Percentiles rank a stretch among this genome's conserved stretches.
phyloP scores from a whole-genome alignment of 2,329 filamentous ascomycete species.

The Curvularia spicifera region DNA sequence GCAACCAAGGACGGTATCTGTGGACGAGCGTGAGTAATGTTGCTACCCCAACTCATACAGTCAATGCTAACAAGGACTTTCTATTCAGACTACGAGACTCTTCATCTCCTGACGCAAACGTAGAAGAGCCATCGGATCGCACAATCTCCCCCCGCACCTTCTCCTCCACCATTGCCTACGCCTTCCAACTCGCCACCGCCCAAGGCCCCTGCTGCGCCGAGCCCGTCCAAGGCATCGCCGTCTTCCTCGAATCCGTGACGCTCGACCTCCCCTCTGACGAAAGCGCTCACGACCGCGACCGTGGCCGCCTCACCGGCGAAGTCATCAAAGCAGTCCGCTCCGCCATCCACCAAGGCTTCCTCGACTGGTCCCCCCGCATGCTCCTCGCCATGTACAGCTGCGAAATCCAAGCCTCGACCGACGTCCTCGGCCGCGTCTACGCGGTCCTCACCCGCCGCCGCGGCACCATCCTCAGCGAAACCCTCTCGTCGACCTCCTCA shows the following conservation, averaged over 20 bases:
- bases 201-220: constrained; percentile 93
- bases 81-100: constrained; percentile 36
- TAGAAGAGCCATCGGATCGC: constrained; percentile 23
- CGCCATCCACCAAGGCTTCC: constrained; percentile 81
- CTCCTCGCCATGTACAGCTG: constrained; percentile 97
- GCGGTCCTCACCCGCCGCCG: constrained; percentile 94
- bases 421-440: constrained; percentile 94
- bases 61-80: not conserved
- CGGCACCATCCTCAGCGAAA: constrained; percentile 86
- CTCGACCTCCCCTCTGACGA: constrained; percentile 62
- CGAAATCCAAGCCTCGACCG: constrained; percentile 95
- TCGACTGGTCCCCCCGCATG: constrained; percentile 95
- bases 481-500: constrained; percentile 91
- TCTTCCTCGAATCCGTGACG: constrained; percentile 82
- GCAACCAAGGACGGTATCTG: constrained; percentile 74
- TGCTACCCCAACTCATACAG: not conserved
- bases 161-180: constrained; percentile 88
- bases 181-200: constrained; percentile 88
- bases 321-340: constrained; percentile 88
- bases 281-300: constrained; percentile 68
- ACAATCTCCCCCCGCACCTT: constrained; percentile 69
- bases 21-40: constrained; percentile 68
- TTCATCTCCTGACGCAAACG: constrained; percentile 46
- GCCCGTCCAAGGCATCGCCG: constrained; percentile 89
- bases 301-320: constrained; percentile 85